Evolutionary conservation across 2,329 filamentous ascomycete species (phyloP).

Genomic region (Penicillium digitatum): DNA sequence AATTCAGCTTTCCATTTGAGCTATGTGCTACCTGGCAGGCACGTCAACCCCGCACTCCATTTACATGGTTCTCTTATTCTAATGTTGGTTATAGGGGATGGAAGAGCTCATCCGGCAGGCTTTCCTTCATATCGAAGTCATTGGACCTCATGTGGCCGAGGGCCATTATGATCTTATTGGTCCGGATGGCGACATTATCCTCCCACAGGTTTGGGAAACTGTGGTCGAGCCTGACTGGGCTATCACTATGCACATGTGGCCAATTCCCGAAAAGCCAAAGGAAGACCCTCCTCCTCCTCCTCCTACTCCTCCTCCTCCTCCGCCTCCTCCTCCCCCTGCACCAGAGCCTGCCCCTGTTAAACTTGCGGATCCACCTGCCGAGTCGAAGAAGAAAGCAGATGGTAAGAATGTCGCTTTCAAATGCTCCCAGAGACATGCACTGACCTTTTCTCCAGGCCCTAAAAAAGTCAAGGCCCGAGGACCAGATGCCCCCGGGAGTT

Average conservation of each 20-base stretch:
- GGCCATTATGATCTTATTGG: conserved; percentile 78
- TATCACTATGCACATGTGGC: conserved; percentile 66
- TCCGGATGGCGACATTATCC: conserved; percentile 75
- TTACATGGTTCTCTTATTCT: conserved; percentile 22
- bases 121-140: conserved; percentile 71
- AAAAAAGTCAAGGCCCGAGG: conserved; percentile 31
- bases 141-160: conserved; percentile 70
- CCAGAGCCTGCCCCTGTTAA: conserved; percentile 23
- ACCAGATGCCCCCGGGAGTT: conserved; percentile 29
- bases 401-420: conserved; percentile 24
- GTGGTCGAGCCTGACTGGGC: conserved; percentile 74
- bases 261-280: conserved; percentile 52
- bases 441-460: conserved; percentile 15
- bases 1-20: conserved; percentile 88
- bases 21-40: conserved; percentile 80
- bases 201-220: conserved; percentile 76
- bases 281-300: conserved; percentile 33
- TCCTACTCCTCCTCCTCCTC: conserved; percentile 29
- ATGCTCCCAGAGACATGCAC: not conserved
- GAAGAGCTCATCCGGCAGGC: conserved; percentile 81
- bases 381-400: conserved; percentile 34
- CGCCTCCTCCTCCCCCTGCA: conserved; percentile 25
- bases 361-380: conserved; percentile 18
- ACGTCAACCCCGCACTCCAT: conserved; percentile 34
- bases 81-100: conserved; percentile 61